A percentile compares a stretch with the other conserved stretches of the same genome.
Conservation (phyloP, 1,139 yeast genomes). For the Geotrichum restrictum region DNA sequence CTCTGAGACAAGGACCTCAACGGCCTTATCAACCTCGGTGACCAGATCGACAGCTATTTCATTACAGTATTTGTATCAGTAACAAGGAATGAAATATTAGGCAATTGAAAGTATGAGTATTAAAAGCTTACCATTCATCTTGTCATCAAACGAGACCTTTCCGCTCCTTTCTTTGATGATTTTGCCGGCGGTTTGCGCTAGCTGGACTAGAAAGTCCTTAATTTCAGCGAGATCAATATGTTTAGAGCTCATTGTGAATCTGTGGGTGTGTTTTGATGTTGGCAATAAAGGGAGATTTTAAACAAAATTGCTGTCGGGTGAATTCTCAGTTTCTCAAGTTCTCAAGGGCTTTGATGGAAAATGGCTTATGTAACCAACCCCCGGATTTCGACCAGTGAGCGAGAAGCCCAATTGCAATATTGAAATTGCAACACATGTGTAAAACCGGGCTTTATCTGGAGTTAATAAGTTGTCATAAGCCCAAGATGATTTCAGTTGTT, state of each 20-base stretch:
- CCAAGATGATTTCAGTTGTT: no score
- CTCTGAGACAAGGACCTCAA: slow-evolving; percentile 47
- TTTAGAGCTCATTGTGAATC: slow-evolving; percentile 8
- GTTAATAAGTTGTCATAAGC: no score
- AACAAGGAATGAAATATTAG: no score
- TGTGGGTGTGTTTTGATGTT: neutral
- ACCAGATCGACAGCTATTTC: slow-evolving; percentile 50
- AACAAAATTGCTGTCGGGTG: neutral
- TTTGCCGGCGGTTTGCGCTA: slow-evolving; percentile 53
- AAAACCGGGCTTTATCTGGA: no score
- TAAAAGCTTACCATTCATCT: slow-evolving; percentile 42
- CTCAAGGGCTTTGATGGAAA: neutral
- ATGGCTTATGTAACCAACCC: no score
- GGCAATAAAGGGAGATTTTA: neutral
- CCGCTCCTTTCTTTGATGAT: slow-evolving; percentile 47
- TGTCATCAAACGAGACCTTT: slow-evolving; percentile 49
- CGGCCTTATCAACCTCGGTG: slow-evolving; percentile 54
- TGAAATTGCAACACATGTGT: no score
- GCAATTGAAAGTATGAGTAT: neutral
- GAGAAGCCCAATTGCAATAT: no score
- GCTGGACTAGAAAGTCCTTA: slow-evolving; percentile 44
- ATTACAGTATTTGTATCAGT: neutral
- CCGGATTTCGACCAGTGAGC: no score
- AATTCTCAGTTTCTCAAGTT: neutral
- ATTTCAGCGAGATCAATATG: slow-evolving; percentile 34